Evolutionary conservation across 257 asterid genomes (phyloP).

Genomic region (Nicotiana benthamiana): DNA sequence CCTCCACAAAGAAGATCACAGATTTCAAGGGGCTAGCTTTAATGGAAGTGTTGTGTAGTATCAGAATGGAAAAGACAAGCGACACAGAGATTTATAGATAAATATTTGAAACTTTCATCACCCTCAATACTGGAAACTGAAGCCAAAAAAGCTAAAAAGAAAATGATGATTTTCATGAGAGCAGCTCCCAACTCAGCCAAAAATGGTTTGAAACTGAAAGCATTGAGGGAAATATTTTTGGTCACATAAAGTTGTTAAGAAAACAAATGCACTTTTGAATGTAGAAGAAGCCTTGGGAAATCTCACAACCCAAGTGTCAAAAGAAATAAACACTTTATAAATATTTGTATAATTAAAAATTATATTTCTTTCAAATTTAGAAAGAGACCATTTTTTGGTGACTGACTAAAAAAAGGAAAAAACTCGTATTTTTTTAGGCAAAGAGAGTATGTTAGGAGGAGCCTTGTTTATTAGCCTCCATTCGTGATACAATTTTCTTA

Average conservation of each 20-base stretch:
- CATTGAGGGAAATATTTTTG: not conserved
- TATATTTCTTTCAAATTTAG: too few relatives aligned
- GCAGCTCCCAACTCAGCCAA: constrained; percentile 7
- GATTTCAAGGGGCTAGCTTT: constrained; percentile 18
- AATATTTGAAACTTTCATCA: constrained; percentile 10
- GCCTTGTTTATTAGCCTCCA: too few relatives aligned
- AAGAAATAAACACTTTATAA: too few relatives aligned
- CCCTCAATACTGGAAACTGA: constrained; percentile 1
- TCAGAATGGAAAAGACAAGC: constrained; percentile 24
- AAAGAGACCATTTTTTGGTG: too few relatives aligned
- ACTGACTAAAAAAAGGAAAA: too few relatives aligned
- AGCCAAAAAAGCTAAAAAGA: too few relatives aligned
- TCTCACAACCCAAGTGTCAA: too few relatives aligned
- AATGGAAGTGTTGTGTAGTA: constrained; percentile 12
- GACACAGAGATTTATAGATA: not conserved
- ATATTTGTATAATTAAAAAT: too few relatives aligned
- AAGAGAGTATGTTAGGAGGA: too few relatives aligned
- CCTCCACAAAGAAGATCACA: constrained; percentile 21
- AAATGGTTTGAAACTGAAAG: constrained; percentile 13
- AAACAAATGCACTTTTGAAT: not conserved
- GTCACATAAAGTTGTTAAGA: not conserved
- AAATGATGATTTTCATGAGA: not conserved
- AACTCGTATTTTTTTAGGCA: too few relatives aligned
- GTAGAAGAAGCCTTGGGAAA: not conserved
- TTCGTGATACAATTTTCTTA: not conserved